Conservation (phyloP, 208 protist species). For the Trypanosoma mega region DNA sequence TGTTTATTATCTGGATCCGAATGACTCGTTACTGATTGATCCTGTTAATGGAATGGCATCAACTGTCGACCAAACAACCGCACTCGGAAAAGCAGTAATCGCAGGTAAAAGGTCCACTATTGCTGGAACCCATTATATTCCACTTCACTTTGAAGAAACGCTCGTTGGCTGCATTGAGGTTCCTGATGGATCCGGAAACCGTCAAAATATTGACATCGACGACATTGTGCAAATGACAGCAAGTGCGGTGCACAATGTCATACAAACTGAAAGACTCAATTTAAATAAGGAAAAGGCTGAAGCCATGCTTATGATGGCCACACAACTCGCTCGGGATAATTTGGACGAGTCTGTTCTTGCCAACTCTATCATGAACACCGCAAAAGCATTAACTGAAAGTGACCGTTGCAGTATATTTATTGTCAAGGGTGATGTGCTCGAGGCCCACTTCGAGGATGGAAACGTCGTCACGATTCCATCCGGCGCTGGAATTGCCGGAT, state of each 20-base stretch:
- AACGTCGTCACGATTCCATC: constrained; percentile 54
- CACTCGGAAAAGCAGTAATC: constrained; percentile 47
- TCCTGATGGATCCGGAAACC: constrained; percentile 20
- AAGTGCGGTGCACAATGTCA: constrained; percentile 27
- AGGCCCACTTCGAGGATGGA: constrained; percentile 76
- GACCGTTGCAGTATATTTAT: constrained; percentile 74
- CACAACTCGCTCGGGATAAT: constrained; percentile 73
- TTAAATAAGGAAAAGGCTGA: constrained; percentile 61
- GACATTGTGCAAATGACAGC: constrained; percentile 34
- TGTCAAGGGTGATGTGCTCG: constrained; percentile 46
- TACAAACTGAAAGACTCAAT: constrained; percentile 18
- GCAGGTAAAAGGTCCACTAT: constrained; percentile 38
- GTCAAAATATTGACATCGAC: not conserved
- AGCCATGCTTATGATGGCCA: constrained; percentile 83
- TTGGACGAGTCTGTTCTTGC: constrained; percentile 72
- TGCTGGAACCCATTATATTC: constrained; percentile 62
- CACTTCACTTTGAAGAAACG: constrained; percentile 33
- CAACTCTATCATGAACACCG: constrained; percentile 80
- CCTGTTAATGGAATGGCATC: constrained; percentile 56
- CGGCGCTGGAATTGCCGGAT: constrained; percentile 67
- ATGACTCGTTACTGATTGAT: constrained; percentile 57
- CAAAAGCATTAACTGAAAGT: constrained; percentile 66
- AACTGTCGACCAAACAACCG: constrained; percentile 38
- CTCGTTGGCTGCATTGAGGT: constrained; percentile 69
- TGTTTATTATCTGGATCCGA: constrained; percentile 44